Base-by-base conservation (phyloP, 1,284 basidiomycete genomes). In the Marasmius sp. region DNA sequence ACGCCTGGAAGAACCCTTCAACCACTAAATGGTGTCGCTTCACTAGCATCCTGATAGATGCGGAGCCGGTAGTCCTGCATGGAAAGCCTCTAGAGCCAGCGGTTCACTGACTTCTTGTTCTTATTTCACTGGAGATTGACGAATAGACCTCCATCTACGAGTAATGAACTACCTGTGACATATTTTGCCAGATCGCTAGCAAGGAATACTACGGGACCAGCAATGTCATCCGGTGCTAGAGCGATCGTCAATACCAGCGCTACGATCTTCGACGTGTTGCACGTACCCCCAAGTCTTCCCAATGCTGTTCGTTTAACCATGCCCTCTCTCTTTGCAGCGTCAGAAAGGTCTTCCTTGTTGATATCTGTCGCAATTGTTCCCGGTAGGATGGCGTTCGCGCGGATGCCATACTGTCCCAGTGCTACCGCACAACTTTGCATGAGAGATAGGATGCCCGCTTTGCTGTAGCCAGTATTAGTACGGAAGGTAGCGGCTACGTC, bases 401-500 rank as follows among this genome's bases (percentile, higher is more conserved):
- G 81, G 65, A 93, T 93, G 55, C 85, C 85, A 71, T 91, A 85
- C 61, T 88, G 86, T 12, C 91, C 91, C 14, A 93, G 77, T 0
- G 91, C 90, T 54, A 93, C 86, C 0, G 91, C 89, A 65, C 88
- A 91, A 66, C 88, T 91, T 74, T 93, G 91, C 91, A 93, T 94
- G 63, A 94, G 73, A 33, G 88, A 91, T 60, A 91, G 83, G 64
- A 94, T 84, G 0, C 88, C 92, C 0, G 91, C 92, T 61, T 53
- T 20, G 51, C 27, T 53, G 14, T 55, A 50, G 9, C 14, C 20
- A 55, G 12, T 43, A 14, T 49, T 18, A 5, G 38, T 20, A 54
- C 4, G n/a, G 49, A 18, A n/a, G 14, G 7, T 12, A 3, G 16
- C 1, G 54, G 34, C 45, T 37, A 33, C 34, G 43, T 39, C 11